Percentiles rank a stretch among this genome's conserved stretches.
phyloP scores from a whole-genome alignment of 208 protist genomes.

The Naegleria gruberi region DNA sequence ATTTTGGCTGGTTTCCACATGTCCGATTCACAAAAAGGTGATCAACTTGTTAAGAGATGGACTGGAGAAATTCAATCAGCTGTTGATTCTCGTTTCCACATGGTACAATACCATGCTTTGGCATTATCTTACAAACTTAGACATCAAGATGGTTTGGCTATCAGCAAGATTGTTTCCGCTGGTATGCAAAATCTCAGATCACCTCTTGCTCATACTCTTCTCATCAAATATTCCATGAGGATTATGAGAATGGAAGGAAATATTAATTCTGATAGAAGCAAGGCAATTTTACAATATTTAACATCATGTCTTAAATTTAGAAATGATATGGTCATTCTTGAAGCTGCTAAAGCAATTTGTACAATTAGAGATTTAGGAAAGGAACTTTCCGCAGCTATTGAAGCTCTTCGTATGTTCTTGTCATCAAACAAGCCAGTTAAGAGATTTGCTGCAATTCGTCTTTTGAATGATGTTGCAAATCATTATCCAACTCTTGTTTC shows the following conservation, averaged over 20 bases:
- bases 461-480: conserved; percentile 76
- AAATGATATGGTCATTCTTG: conserved; percentile 91
- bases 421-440: conserved; percentile 72
- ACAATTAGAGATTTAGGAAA: conserved; percentile 69
- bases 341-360: conserved; percentile 90
- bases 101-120: conserved; percentile 94
- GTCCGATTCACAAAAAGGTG: conserved; percentile 44
- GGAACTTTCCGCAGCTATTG: conserved; percentile 80
- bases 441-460: conserved; percentile 84
- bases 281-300: conserved; percentile 78
- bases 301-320: conserved; percentile 71
- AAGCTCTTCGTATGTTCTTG: conserved; percentile 84
- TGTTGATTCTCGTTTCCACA: conserved; percentile 53
- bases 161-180: conserved; percentile 80
- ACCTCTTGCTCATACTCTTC: conserved; percentile 79
- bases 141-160: conserved; percentile 86
- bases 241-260: conserved; percentile 77
- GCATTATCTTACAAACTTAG: conserved; percentile 90
- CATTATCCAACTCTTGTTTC: conserved; percentile 68
- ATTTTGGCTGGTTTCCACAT: conserved; percentile 94
- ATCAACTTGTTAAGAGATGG: conserved; percentile 80
- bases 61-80: conserved; percentile 84
- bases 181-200: conserved; percentile 70
- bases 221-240: conserved; percentile 83
- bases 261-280: conserved; percentile 27